Base-by-base conservation (phyloP, 495 filamentous ascomycete genomes). In the Collariella sp. region DNA sequence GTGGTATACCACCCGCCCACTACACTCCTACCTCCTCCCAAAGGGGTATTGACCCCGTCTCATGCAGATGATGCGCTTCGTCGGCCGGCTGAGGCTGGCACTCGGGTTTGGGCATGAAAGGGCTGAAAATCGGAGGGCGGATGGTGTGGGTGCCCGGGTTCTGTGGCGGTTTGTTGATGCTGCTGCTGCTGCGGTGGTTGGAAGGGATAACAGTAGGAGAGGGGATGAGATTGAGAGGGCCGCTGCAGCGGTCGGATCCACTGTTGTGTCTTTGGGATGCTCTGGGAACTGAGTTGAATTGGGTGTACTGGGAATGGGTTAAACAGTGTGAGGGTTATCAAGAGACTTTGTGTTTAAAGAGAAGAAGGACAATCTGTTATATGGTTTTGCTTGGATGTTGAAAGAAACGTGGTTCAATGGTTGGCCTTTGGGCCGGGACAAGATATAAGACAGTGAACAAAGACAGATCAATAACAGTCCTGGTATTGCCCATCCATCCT, bases 251-350 rank as follows among this genome's bases (percentile, higher is more conserved):
- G 16, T 2, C 15, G 1, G 11, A n/a, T 6, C 6, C 2, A 39
- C 16, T 13, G 20, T 5, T 7, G 46, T 36, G 18, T 38, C 7
- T 23, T n/a, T 7, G 22, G 46, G 19, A 15, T 10, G 16, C 12
- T 20, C n/a, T 53, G 29, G 50, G 40, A 1, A 20, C 5, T 13
- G 50, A 53, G 41, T 12, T 29, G 33, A 22, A 33, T 7, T 45
- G 44, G 52, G 43, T 54, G 34, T 43, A 54, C 42, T 54, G 52
- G 52, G 44, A 54, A 43, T 54, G 52, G 52, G 43, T 47, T 47
- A 47, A 43, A 33, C 52, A 54, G 24, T 54, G 52, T 41, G 29
- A 47, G 26, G 52, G 34, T 18, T 33, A 24, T n/a, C n/a, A n/a
- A n/a, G n/a, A n/a, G n/a, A n/a, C n/a, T n/a, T n/a, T n/a, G n/a